Evolutionary conservation across 1,284 basidiomycete species (phyloP), one percentile per base, ranked within the genome.

Genomic region (Somion occarium): DNA sequence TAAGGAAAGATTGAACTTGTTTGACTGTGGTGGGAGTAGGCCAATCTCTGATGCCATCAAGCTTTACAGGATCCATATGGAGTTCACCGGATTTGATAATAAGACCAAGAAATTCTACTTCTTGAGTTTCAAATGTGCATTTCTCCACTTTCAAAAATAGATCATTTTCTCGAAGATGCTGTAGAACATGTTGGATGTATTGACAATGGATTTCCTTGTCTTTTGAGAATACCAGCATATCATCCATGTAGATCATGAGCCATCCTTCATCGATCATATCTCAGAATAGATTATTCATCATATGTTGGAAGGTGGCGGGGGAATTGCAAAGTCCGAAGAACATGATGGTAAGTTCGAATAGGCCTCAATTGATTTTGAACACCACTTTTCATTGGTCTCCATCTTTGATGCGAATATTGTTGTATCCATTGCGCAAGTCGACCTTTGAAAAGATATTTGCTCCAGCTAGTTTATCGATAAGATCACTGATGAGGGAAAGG

Each of bases 101-200:
- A 34, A 71, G 59, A 0, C 76, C 73, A 0, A 80, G 59, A 54
- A 70, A 78, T 5, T 73, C 65, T 23, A 45, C 44, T 26, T 45
- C 44, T 24, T 45, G 18, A 7, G 19, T 19, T 5, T 45, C 19
- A 26, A 0, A 66, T 59, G 18, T 60, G 15, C 0, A 18, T 5
- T 1, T 48, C 11, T 13, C 64, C 50, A 51, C 74, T 75, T 1
- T 62, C 49, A 42, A 71, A 75, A 46, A 76, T 74, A 75, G 63
- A 0, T 61, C 61, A 24, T 64, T 18, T 5, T 63, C 46, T 1
- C 57, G 49, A 2, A 75, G 60, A 5, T 57, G 38, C 13, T 57
- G 22, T 1, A 74, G 53, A 4, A 74, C 68, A 38, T 61, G 34
- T 0, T 46, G 34, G 1, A 65, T 58, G 18, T 67, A 53, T 0